Base-by-base conservation (phyloP, 2,329 filamentous ascomycete species). In the Akanthomyces uredinophilus region DNA sequence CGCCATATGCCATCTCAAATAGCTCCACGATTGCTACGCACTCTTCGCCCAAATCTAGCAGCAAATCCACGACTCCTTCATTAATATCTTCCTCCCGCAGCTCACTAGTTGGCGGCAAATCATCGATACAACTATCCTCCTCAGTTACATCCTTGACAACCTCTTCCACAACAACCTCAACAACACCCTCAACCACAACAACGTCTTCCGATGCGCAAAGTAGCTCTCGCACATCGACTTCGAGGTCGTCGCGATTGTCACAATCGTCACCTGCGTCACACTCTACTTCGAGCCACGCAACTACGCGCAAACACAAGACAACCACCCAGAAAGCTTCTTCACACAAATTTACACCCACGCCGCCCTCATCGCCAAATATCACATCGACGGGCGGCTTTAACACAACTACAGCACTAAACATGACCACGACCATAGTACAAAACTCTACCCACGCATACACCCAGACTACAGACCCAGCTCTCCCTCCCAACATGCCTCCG, bases 1-100 rank as follows among this genome's bases (percentile, higher is more conserved):
- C 44, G 16, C 60, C 60, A 18, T 62, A 56, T 43, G 53, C 32
- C 18, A 43, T 55, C 7, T 29, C 52, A 39, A 62, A 62, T n/a
- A 55, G 44, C 43, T 49, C 60, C 29, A 39, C 60, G 18, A 44
- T 37, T 53, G 22, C 27, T 18, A 37, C 51, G 29, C 39, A 35
- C 13, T 22, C 22, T 2, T 37, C 27, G 14, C 46, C 49, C 13
- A 54, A 39, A 37, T 54, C 20, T 20, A 54, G 22, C 37, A 39
- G 24, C 27, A 24, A 41, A 35, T 46, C 58, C n/a, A 51, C 56
- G 18, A 46, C 29, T 5, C 32, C 22, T 8, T 50, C 24, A 29
- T 29, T 51, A 14, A 39, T 32, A 39, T 29, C 51, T 8, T 39
- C 32, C 8, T 24, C 51, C 4, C 44, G 27, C 5, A 24, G 43